Conservation (phyloP, 2,329 filamentous ascomycete genomes). For the Diaporthe velutina region DNA sequence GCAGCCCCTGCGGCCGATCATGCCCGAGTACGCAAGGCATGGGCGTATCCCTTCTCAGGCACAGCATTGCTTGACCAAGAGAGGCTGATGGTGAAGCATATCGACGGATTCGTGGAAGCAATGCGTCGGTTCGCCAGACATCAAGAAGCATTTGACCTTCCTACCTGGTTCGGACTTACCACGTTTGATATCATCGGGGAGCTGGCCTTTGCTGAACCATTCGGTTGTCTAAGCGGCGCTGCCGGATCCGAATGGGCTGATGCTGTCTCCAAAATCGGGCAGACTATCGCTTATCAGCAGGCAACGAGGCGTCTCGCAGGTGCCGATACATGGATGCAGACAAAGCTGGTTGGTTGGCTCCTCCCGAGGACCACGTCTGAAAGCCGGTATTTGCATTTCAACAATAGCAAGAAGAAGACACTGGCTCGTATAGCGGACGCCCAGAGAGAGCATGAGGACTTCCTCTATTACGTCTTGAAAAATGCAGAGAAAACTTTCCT, state of each 20-base stretch:
- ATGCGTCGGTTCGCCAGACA: constrained; percentile 15
- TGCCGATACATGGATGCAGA: not conserved
- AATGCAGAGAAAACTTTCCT: not conserved
- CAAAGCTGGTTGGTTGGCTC: not conserved
- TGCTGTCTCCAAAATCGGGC: not conserved
- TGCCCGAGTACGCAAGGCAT: not conserved
- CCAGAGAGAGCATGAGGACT: not conserved
- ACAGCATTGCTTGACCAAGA: constrained; percentile 12
- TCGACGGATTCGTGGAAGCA: constrained; percentile 1
- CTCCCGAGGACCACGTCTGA: not conserved
- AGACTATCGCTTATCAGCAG: not conserved
- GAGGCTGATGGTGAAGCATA: not conserved
- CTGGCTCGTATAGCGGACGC: not conserved
- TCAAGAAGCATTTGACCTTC: constrained; percentile 43
- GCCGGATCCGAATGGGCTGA: not conserved
- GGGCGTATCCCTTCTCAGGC: not conserved
- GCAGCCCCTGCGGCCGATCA: not conserved
- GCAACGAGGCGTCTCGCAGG: not conserved
- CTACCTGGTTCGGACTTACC: constrained; percentile 52
- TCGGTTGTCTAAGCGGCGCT: constrained; percentile 46
- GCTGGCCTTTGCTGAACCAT: constrained; percentile 56
- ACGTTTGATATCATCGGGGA: constrained; percentile 51
- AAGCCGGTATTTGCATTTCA: not conserved
- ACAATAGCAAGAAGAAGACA: not conserved
- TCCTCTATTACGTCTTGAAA: not conserved